Conservation (phyloP, 2,329 filamentous ascomycete species). For the Beauveria varroae region DNA sequence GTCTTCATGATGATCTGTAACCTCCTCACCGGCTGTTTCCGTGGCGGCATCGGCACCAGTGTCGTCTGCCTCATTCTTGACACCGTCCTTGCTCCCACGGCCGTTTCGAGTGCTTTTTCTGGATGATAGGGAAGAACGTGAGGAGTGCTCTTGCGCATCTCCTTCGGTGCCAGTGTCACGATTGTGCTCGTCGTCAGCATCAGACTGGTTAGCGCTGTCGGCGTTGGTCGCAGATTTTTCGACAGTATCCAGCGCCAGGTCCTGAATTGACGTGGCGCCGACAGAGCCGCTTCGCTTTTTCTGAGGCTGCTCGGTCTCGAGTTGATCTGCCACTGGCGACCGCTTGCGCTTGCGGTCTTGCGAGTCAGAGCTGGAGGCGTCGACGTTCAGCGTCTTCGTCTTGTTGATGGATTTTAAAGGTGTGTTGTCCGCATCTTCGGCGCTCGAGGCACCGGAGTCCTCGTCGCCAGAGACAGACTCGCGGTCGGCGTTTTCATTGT, state of each 20-base stretch:
- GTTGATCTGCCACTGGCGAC: constrained; percentile 35
- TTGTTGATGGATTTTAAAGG: constrained; percentile 27
- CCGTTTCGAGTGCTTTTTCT: constrained; percentile 36
- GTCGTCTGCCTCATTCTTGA: constrained; percentile 15
- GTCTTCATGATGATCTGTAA: constrained; percentile 24
- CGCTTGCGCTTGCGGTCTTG: constrained; percentile 44
- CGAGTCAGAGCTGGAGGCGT: constrained; percentile 17
- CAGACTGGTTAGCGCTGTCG: constrained; percentile 32
- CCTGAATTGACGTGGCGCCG: constrained; percentile 28
- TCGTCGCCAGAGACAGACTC: constrained; percentile 34
- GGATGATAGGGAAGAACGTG: constrained; percentile 25
- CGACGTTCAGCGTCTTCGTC: constrained; percentile 17
- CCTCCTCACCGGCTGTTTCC: constrained; percentile 25
- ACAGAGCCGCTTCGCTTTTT: constrained; percentile 49
- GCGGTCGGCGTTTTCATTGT: constrained; percentile 18
- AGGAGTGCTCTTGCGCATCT: constrained; percentile 24
- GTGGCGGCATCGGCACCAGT: constrained; percentile 15
- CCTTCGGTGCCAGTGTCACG: constrained; percentile 23
- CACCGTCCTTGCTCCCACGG: constrained; percentile 30
- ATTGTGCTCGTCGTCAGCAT: constrained; percentile 39
- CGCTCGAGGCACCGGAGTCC: constrained; percentile 30
- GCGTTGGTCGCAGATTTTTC: constrained; percentile 28
- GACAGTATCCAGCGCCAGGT: constrained; percentile 26
- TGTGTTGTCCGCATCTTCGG: constrained; percentile 28
- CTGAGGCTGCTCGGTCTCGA: constrained; percentile 39